phyloP scores from a whole-genome alignment of 495 filamentous ascomycete genomes.

The Neurospora sp. region DNA sequence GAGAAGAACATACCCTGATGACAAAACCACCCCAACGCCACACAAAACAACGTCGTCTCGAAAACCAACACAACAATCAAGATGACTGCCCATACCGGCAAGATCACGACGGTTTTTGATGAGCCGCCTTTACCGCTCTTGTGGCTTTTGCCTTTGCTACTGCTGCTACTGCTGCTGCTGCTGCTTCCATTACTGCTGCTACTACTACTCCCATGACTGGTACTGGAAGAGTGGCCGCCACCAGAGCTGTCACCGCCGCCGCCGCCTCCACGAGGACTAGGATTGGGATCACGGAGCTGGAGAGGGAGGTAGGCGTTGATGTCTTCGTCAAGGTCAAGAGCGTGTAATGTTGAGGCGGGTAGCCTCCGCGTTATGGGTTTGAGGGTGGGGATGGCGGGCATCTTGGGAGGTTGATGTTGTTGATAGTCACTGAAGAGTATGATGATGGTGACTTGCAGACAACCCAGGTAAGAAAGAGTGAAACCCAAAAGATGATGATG shows the following conservation, averaged over 20 bases:
- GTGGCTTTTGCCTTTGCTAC: neutral
- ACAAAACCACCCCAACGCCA: neutral
- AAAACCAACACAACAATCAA: neutral
- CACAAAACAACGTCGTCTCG: neutral
- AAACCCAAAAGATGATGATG: neutral
- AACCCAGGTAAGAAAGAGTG: neutral
- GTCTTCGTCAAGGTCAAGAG: neutral
- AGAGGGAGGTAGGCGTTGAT: neutral
- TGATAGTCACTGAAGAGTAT: neutral
- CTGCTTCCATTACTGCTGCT: neutral
- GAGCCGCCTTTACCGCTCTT: neutral
- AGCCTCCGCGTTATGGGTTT: neutral
- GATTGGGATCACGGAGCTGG: neutral
- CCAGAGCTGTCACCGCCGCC: neutral
- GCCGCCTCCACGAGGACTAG: neutral
- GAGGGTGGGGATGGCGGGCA: neutral
- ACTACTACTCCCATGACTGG: neutral
- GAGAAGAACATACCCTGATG: neutral
- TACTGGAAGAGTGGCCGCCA: neutral
- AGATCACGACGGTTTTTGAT: neutral
- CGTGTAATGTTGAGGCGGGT: neutral
- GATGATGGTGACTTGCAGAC: neutral
- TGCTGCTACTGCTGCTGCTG: neutral
- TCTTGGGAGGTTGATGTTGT: neutral
- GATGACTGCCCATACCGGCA: slow-evolving; percentile 6